These are phyloP conservation scores for Zopfia rhizophila DNA, from an alignment of 2,329 filamentous ascomycete species.

Conservation along the genomic window DNA sequence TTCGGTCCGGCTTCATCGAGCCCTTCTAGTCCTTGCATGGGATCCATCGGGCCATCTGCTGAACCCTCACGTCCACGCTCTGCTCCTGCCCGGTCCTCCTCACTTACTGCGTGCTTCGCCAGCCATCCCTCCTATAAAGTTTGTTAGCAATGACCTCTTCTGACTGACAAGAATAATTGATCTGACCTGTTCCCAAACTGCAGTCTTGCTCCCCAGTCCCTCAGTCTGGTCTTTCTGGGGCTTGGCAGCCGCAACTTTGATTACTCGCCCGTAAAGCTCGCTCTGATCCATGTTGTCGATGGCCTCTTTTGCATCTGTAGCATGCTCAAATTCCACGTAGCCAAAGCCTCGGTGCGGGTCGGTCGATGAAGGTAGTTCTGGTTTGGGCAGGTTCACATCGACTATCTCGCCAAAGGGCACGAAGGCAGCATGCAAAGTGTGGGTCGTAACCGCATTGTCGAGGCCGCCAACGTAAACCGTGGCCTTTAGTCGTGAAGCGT, in stretches of 20 bases:
- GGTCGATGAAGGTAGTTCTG: slow-evolving; percentile 79
- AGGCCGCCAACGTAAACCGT: slow-evolving; percentile 94
- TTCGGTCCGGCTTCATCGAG: slow-evolving; percentile 94
- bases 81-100: slow-evolving; percentile 75
- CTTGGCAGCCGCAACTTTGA: slow-evolving; percentile 93
- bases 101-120: slow-evolving; percentile 84
- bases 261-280: slow-evolving; percentile 89
- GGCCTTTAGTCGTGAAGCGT: slow-evolving; percentile 83
- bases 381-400: slow-evolving; percentile 89
- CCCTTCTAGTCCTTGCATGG: slow-evolving; percentile 95
- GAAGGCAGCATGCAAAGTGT: slow-evolving; percentile 88
- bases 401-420: slow-evolving; percentile 96
- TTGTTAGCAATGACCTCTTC: slow-evolving; percentile 22
- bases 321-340: slow-evolving; percentile 92
- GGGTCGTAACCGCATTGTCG: slow-evolving; percentile 77
- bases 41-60: slow-evolving; percentile 74
- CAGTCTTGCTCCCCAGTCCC: slow-evolving; percentile 90
- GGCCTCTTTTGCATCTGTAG: slow-evolving; percentile 88
- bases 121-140: slow-evolving; percentile 86
- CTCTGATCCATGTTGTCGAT: slow-evolving; percentile 99
- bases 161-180: neutral
- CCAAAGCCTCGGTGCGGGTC: slow-evolving; percentile 92
- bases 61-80: slow-evolving; percentile 64
- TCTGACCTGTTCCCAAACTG: slow-evolving; percentile 94
- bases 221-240: slow-evolving; percentile 88